phyloP scores from a whole-genome alignment of 1,284 basidiomycete genomes.

The Melampsora occidentalis region DNA sequence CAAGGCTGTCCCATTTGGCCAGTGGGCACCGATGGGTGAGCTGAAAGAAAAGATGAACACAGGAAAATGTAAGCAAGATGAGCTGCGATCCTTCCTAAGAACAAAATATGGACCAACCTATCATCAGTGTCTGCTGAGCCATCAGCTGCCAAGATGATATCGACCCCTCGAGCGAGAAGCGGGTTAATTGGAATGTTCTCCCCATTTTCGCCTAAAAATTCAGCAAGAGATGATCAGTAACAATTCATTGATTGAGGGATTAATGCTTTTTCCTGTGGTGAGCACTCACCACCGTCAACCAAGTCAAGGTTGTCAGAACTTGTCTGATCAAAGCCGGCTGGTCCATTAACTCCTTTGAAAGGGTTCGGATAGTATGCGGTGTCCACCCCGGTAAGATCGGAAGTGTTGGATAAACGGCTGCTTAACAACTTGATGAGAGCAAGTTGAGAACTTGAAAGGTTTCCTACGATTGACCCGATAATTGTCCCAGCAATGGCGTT shows the following conservation, averaged over 20 bases:
- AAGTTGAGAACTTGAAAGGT: not conserved
- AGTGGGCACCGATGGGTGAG: constrained; percentile 54
- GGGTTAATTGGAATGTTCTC: constrained; percentile 63
- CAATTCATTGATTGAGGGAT: not conserved
- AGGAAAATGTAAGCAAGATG: not conserved
- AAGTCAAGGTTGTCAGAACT: constrained; percentile 54
- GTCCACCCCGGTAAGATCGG: constrained; percentile 53
- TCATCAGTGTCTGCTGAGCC: constrained; percentile 59
- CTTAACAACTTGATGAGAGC: constrained; percentile 6
- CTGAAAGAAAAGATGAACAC: not conserved
- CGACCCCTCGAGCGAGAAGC: constrained; percentile 65
- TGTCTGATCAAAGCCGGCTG: constrained; percentile 44
- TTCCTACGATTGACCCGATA: not conserved
- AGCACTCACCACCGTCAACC: constrained; percentile 57
- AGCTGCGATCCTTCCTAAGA: not conserved
- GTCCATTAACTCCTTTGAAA: constrained; percentile 45
- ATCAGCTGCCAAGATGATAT: constrained; percentile 70
- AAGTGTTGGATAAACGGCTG: constrained; percentile 15
- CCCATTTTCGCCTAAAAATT: constrained; percentile 17
- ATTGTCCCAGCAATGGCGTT: constrained; percentile 35
- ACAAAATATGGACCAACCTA: not conserved
- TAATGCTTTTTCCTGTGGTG: constrained; percentile 48
- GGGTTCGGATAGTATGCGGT: constrained; percentile 23
- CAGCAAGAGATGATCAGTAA: not conserved
- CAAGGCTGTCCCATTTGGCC: constrained; percentile 64